These are phyloP conservation scores for Ocimum tenuiflorum DNA, from an alignment of 257 asterid genomes.

Conservation along the genomic window DNA sequence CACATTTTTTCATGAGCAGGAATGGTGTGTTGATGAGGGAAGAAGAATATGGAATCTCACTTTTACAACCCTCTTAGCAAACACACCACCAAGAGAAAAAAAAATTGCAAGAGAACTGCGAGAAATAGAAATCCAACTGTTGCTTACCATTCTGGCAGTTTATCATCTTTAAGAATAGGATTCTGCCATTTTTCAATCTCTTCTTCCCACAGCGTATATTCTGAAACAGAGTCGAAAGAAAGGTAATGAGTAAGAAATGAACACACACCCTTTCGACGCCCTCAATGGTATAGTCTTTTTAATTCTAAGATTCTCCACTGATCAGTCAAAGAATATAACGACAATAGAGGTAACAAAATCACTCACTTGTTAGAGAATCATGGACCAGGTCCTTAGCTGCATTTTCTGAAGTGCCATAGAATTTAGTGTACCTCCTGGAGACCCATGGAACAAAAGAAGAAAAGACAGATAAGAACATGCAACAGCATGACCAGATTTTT, in stretches of 20 bases:
- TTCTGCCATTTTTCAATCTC: constrained; percentile 97
- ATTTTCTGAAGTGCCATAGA: constrained; percentile 77
- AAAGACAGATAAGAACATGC: constrained; percentile 1
- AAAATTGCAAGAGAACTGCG: neutral
- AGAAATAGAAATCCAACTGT: neutral
- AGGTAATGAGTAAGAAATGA: neutral
- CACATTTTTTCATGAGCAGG: neutral
- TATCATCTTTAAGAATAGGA: constrained; percentile 74
- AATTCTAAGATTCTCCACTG: neutral
- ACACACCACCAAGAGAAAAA: no score
- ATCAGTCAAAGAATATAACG: neutral
- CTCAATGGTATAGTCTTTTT: neutral
- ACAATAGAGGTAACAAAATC: neutral
- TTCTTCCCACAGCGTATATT: constrained; percentile 92
- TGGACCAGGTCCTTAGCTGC: constrained; percentile 90
- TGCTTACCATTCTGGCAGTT: constrained; percentile 90
- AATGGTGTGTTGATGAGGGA: neutral
- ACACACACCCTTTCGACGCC: neutral
- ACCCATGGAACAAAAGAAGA: constrained; percentile 16
- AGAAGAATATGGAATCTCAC: no score
- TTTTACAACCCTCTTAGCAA: no score
- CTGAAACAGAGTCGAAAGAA: constrained; percentile 34
- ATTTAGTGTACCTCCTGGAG: constrained; percentile 94
- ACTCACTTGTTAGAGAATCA: constrained; percentile 88
- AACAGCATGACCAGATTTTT: constrained; percentile 1